Evolutionary conservation across 768 basidiomycete species (phyloP).

Genomic region (Gloeopeniophorella convolvens): DNA sequence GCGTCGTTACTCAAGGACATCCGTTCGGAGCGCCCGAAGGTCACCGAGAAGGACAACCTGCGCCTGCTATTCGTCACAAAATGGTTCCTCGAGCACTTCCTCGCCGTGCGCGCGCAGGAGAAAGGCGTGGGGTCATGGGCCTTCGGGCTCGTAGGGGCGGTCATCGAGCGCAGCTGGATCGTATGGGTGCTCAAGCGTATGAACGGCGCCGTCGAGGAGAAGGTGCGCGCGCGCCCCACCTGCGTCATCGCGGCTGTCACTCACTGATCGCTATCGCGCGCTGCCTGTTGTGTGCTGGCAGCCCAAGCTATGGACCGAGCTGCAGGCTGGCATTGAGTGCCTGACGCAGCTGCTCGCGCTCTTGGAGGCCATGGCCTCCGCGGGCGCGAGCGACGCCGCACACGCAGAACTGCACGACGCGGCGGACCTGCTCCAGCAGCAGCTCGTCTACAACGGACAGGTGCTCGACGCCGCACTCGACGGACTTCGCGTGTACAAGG

Average conservation of each 20-base stretch:
- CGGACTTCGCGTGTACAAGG: conserved; percentile 69
- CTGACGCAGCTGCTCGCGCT: conserved; percentile 87
- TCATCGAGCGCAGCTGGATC: conserved; percentile 82
- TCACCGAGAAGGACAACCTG: conserved; percentile 92
- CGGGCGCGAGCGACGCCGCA: conserved; percentile 37
- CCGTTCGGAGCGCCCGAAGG: conserved; percentile 82
- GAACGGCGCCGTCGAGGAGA: conserved; percentile 85
- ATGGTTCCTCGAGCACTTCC: conserved; percentile 92
- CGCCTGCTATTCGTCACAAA: conserved; percentile 81
- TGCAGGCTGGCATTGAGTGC: conserved; percentile 92
- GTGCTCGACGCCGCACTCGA: conserved; percentile 84
- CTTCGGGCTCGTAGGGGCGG: conserved; percentile 75
- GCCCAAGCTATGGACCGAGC: conserved; percentile 92
- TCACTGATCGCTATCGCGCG: neutral
- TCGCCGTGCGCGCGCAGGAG: conserved; percentile 39
- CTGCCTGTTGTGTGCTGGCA: conserved; percentile 28
- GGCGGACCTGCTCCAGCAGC: conserved; percentile 76
- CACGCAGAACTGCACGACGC: conserved; percentile 48
- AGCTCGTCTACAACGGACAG: conserved; percentile 93
- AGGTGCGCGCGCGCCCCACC: conserved; percentile 41
- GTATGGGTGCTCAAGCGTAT: conserved; percentile 87
- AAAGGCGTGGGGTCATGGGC: conserved; percentile 42
- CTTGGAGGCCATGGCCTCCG: conserved; percentile 74
- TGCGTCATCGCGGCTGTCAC: neutral
- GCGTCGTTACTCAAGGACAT: conserved; percentile 86